A percentile compares a stretch with the other conserved stretches of the same genome.
Conservation (phyloP, 768 basidiomycete species). For the Vararia minispora region DNA sequence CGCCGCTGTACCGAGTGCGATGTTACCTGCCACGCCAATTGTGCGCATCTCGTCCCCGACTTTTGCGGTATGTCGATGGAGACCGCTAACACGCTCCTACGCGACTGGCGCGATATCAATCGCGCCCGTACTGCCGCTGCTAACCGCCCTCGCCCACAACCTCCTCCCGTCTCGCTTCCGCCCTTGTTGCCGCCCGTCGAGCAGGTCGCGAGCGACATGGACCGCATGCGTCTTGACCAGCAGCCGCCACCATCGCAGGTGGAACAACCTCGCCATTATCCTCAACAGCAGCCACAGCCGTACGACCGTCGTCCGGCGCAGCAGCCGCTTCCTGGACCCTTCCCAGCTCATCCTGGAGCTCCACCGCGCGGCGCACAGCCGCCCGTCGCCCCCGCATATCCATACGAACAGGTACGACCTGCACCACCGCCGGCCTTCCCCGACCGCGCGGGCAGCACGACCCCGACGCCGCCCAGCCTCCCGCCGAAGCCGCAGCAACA, state of each 20-base stretch:
- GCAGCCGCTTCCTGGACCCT: slow-evolving; percentile 14
- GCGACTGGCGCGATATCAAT: slow-evolving; percentile 89
- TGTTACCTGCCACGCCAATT: slow-evolving; percentile 94
- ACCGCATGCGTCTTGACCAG: slow-evolving; percentile 15
- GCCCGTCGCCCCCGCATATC: slow-evolving; percentile 24
- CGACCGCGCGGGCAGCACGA: slow-evolving; percentile 8
- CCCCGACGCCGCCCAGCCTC: neutral
- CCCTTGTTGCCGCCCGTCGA: slow-evolving; percentile 19
- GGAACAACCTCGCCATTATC: slow-evolving; percentile 15
- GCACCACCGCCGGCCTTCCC: slow-evolving; percentile 6
- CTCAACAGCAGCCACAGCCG: slow-evolving; percentile 13
- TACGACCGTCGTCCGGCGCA: slow-evolving; percentile 13
- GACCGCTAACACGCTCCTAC: slow-evolving; percentile 86
- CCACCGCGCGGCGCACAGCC: slow-evolving; percentile 29
- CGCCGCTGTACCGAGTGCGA: slow-evolving; percentile 93
- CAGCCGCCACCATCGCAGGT: slow-evolving; percentile 12
- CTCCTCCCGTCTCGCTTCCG: slow-evolving; percentile 23
- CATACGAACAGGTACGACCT: slow-evolving; percentile 19
- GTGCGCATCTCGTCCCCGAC: slow-evolving; percentile 96
- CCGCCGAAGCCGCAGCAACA: slow-evolving; percentile 16
- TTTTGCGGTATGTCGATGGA: slow-evolving; percentile 99
- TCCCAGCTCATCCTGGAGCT: slow-evolving; percentile 16
- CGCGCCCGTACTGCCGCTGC: slow-evolving; percentile 37
- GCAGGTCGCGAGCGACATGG: slow-evolving; percentile 15
- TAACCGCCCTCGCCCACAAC: slow-evolving; percentile 21